Conservation (phyloP, 495 filamentous ascomycete genomes). For the Thermothielavioides terrestris region DNA sequence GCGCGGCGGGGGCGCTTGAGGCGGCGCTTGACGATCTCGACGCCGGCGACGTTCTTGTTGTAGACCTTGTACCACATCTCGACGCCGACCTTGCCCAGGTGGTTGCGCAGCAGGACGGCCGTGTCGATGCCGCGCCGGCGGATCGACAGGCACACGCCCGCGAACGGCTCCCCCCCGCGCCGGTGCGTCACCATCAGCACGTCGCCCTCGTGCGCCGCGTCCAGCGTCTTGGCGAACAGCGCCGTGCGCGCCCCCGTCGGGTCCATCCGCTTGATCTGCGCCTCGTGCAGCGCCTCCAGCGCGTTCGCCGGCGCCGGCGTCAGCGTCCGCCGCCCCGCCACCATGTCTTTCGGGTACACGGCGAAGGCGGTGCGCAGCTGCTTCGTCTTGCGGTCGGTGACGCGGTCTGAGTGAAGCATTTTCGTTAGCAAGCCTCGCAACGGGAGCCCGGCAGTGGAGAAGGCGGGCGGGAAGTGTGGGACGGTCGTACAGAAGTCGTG, state of each 20-base stretch:
- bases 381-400: conserved; percentile 21
- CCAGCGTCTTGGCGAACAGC: conserved; percentile 64
- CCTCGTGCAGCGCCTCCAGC: conserved; percentile 49
- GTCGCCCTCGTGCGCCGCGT: conserved; percentile 72
- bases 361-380: conserved; percentile 34
- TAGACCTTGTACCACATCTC: conserved; percentile 98
- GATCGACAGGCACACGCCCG: conserved; percentile 79
- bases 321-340: conserved; percentile 13
- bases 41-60: conserved; percentile 74
- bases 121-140: conserved; percentile 79
- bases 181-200: conserved; percentile 78
- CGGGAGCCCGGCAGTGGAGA: too few relatives aligned
- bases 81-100: conserved; percentile 74
- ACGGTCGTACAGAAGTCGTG: conserved; percentile 24
- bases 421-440: too few relatives aligned
- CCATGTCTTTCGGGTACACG: conserved; percentile 38
- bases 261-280: conserved; percentile 68
- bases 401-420: conserved; percentile 7
- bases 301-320: conserved; percentile 46
- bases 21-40: conserved; percentile 86
- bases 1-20: conserved; percentile 81
- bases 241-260: conserved; percentile 70
- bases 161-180: conserved; percentile 74
- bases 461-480: not conserved
- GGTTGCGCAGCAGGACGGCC: conserved; percentile 71